These are phyloP conservation scores for Hansenula lynferdii DNA, from an alignment of 1,139 yeast genomes.

Conservation along the genomic window DNA sequence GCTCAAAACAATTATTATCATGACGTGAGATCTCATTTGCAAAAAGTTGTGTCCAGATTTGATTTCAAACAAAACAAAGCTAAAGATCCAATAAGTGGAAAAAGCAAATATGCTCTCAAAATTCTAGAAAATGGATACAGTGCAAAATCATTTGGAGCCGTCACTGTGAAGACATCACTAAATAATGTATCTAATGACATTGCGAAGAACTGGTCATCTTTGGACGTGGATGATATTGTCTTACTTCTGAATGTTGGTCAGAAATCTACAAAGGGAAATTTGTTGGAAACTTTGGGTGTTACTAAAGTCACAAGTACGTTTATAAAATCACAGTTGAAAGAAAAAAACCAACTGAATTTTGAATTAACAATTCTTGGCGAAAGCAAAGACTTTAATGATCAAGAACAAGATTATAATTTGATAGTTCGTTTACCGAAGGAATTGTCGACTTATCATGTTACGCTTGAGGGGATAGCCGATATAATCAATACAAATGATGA, in stretches of 20 bases:
- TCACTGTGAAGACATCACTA: slow-evolving; percentile 17
- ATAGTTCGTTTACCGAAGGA: slow-evolving; percentile 10
- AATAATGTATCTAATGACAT: slow-evolving; percentile 9
- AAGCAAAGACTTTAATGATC: background rate
- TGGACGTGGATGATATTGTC: slow-evolving; percentile 26
- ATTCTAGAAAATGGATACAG: no score
- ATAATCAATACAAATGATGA: background rate
- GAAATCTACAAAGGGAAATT: slow-evolving; percentile 10
- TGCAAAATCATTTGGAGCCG: slow-evolving; percentile 22
- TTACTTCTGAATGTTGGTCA: slow-evolving; percentile 22
- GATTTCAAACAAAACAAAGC: slow-evolving; percentile 14
- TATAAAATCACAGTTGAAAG: background rate
- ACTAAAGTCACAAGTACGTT: slow-evolving; percentile 14
- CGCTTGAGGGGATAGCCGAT: background rate
- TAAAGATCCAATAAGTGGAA: slow-evolving; percentile 18
- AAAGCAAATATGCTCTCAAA: slow-evolving; percentile 27
- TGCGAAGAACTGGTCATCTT: slow-evolving; percentile 28
- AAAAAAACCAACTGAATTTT: background rate
- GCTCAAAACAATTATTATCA: slow-evolving; percentile 19
- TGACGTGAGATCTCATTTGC: slow-evolving; percentile 24
- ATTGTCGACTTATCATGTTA: background rate
- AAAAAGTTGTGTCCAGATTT: slow-evolving; percentile 20
- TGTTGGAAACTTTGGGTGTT: slow-evolving; percentile 21
- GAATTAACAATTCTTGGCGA: no score
- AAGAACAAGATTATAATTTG: slow-evolving; percentile 7